Percentiles rank a stretch among this genome's conserved stretches.
Conservation (phyloP, 257 asterid genomes). For the Petrea volubilis region DNA sequence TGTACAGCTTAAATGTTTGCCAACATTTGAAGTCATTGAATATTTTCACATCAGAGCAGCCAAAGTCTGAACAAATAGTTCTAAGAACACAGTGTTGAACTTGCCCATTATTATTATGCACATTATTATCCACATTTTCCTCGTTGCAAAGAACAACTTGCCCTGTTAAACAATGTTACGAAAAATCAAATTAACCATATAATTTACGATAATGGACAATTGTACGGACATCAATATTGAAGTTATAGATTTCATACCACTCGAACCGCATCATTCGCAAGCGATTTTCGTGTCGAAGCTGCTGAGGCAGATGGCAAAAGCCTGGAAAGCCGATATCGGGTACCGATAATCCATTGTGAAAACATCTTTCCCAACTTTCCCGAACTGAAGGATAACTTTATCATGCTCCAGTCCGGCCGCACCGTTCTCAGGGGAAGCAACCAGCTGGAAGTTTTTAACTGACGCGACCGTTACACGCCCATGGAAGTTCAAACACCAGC, state of each 20-base stretch:
- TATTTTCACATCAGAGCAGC: background rate
- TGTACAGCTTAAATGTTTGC: background rate
- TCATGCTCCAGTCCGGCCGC: constrained; percentile 68
- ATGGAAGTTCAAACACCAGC: constrained; percentile 96
- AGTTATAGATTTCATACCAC: constrained; percentile 22
- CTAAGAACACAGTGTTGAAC: background rate
- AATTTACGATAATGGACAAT: too few species aligned
- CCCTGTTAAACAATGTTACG: too few species aligned
- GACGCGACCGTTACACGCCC: constrained; percentile 95
- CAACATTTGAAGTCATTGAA: background rate
- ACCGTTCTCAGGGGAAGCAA: constrained; percentile 73
- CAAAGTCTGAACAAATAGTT: background rate
- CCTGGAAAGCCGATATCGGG: constrained; percentile 90
- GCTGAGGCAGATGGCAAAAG: constrained; percentile 73
- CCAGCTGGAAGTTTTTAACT: constrained; percentile 90
- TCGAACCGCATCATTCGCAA: constrained; percentile 53
- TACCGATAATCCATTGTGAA: constrained; percentile 87
- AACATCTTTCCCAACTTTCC: constrained; percentile 90
- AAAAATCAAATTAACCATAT: too few species aligned
- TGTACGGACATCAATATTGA: background rate
- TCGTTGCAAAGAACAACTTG: too few species aligned
- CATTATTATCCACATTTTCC: background rate
- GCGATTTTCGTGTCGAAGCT: constrained; percentile 92
- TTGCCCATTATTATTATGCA: background rate
- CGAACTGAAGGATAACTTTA: constrained; percentile 85